Evolutionary conservation across 2,329 filamentous ascomycete species (phyloP).

Genomic region (Canariomyces notabilis): DNA sequence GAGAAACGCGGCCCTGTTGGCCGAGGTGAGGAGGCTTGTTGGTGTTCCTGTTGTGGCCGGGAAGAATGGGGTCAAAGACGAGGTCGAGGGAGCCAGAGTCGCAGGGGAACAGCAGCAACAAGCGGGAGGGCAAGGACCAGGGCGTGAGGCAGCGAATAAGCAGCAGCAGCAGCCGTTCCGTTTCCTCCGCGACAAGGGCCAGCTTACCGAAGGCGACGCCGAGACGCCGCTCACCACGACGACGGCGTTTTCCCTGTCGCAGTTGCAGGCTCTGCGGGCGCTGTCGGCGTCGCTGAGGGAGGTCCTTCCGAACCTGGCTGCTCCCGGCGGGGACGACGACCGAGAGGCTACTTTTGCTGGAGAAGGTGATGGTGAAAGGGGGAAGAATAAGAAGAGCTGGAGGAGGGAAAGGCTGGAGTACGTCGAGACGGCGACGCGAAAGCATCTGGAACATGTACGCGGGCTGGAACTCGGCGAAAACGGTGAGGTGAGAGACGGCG

Average conservation of each 20-base stretch:
- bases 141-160: conserved; percentile 2
- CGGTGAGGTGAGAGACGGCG: conserved; percentile 60
- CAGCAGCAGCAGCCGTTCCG: conserved; percentile 38
- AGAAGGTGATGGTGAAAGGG: conserved; percentile 30
- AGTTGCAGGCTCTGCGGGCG: conserved; percentile 72
- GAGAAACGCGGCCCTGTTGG: conserved; percentile 67
- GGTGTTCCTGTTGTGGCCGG: too few species aligned
- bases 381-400: conserved; percentile 50
- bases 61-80: conserved; percentile 26
- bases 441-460: conserved; percentile 66
- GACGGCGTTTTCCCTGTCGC: conserved; percentile 72
- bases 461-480: conserved; percentile 60
- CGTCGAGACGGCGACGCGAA: conserved; percentile 71
- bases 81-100: conserved; percentile 18
- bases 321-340: conserved; percentile 7
- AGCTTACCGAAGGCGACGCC: conserved; percentile 46
- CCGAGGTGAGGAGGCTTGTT: conserved; percentile 50
- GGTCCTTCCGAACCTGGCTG: conserved; percentile 58
- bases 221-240: conserved; percentile 62
- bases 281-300: conserved; percentile 57
- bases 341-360: too few species aligned
- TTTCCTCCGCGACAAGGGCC: conserved; percentile 53
- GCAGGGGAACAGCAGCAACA: neutral
- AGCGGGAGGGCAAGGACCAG: neutral
- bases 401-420: conserved; percentile 72